Evolutionary conservation across 768 basidiomycete genomes (phyloP).

Genomic region (Ramaria sp.): DNA sequence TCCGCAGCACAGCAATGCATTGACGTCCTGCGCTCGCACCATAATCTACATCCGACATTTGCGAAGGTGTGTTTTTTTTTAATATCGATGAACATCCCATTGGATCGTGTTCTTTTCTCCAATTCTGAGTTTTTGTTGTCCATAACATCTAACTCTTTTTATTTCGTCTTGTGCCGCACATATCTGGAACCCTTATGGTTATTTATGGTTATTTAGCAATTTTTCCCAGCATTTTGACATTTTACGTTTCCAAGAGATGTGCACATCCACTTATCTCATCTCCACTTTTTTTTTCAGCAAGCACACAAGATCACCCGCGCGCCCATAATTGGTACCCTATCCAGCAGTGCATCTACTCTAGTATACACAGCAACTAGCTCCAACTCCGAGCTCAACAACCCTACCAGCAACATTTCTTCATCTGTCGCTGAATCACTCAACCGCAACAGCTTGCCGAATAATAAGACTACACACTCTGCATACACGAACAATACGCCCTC

Average conservation of each 20-base stretch:
- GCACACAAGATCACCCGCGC: constrained; percentile 73
- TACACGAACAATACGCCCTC: not conserved
- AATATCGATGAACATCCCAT: too few relatives aligned
- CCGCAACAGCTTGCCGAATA: not conserved
- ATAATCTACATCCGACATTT: constrained; percentile 78
- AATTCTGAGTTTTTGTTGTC: too few relatives aligned
- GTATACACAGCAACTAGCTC: not conserved
- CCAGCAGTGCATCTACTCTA: not conserved
- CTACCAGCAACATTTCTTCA: too few relatives aligned
- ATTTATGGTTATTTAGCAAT: too few relatives aligned
- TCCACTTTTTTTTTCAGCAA: constrained; percentile 32
- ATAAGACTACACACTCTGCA: not conserved
- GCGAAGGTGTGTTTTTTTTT: constrained; percentile 54
- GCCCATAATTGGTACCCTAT: not conserved
- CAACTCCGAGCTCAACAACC: not conserved
- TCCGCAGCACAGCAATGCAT: constrained; percentile 71
- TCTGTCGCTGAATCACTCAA: not conserved
- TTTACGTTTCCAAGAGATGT: too few relatives aligned
- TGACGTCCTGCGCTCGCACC: constrained; percentile 50
- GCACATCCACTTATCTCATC: too few relatives aligned
- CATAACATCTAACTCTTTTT: too few relatives aligned
- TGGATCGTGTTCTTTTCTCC: too few relatives aligned
- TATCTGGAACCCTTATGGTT: too few relatives aligned
- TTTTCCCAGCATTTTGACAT: too few relatives aligned
- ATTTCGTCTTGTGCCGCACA: too few relatives aligned